phyloP scores from a whole-genome alignment of 2,329 filamentous ascomycete species.

The Paraconiothyrium sp. region DNA sequence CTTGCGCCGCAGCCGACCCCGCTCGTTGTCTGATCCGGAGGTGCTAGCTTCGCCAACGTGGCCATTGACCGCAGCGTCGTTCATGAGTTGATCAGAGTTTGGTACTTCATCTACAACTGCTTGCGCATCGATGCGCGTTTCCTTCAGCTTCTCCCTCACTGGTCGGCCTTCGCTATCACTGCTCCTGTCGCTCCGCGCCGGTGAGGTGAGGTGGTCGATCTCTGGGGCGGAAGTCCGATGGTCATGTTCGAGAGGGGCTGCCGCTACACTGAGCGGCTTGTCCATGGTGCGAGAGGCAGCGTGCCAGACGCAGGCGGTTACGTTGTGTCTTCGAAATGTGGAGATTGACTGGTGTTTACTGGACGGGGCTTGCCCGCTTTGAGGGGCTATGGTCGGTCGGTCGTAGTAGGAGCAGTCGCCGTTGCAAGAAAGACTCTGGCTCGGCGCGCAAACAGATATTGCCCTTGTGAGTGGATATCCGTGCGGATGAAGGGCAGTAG shows the following conservation, averaged over 20 bases:
- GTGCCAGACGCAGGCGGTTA: constrained; percentile 13
- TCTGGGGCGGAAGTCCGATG: constrained; percentile 24
- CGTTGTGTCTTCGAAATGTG: constrained; percentile 17
- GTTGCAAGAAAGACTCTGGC: neutral
- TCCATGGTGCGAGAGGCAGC: constrained; percentile 31
- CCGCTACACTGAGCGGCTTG: constrained; percentile 32
- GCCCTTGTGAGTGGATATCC: constrained; percentile 7
- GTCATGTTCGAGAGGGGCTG: constrained; percentile 26
- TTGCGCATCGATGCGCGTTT: constrained; percentile 65
- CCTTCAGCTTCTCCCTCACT: constrained; percentile 68
- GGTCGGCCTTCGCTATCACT: constrained; percentile 63
- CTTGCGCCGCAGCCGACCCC: constrained; percentile 54
- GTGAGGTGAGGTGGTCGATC: constrained; percentile 32
- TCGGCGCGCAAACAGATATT: neutral
- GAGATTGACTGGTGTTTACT: constrained; percentile 7
- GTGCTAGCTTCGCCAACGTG: constrained; percentile 35
- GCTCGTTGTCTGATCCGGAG: constrained; percentile 48
- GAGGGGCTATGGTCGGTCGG: neutral
- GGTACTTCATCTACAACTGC: constrained; percentile 29
- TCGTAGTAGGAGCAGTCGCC: neutral
- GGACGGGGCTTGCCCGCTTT: constrained; percentile 4
- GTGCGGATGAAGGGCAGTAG: constrained; percentile 13
- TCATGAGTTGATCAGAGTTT: constrained; percentile 33
- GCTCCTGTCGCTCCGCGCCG: constrained; percentile 51
- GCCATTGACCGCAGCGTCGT: constrained; percentile 38